phyloP scores from a whole-genome alignment of 495 filamentous ascomycete species.

The Pseudevernia furfuracea region DNA sequence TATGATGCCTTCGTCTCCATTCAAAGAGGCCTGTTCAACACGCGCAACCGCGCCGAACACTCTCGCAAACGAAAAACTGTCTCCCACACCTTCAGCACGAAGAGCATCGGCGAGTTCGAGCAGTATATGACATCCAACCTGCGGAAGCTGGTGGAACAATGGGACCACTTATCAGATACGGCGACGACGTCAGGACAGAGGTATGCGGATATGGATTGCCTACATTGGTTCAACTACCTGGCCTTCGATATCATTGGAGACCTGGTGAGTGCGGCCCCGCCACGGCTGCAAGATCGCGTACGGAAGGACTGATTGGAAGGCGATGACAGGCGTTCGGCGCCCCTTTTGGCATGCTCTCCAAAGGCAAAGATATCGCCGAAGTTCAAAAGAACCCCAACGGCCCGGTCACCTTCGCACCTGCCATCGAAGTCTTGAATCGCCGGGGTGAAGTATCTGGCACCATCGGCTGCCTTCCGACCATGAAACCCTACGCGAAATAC shows the following conservation, averaged over 20 bases:
- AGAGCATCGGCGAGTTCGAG: conserved; percentile 78
- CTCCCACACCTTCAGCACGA: conserved; percentile 78
- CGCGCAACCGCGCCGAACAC: conserved; percentile 72
- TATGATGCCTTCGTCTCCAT: conserved; percentile 92
- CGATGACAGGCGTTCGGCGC: conserved; percentile 42
- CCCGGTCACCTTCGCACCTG: conserved; percentile 41
- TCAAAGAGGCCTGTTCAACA: conserved; percentile 82
- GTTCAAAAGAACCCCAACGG: conserved; percentile 43
- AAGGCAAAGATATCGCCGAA: conserved; percentile 52
- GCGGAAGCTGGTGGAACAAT: conserved; percentile 63
- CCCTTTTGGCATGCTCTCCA: conserved; percentile 48
- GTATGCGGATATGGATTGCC: conserved; percentile 61
- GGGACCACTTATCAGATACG: conserved; percentile 49
- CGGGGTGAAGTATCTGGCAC: conserved; percentile 48
- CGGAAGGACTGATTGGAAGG: neutral
- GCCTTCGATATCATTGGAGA: conserved; percentile 92
- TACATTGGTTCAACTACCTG: conserved; percentile 92
- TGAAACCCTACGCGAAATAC: conserved; percentile 46
- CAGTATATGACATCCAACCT: conserved; percentile 81
- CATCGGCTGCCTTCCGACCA: conserved; percentile 39
- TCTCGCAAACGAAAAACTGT: conserved; percentile 85
- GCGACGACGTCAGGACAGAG: conserved; percentile 36
- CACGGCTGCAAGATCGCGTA: neutral
- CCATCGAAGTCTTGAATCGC: conserved; percentile 49
- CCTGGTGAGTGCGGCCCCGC: conserved; percentile 29